A percentile compares a stretch with the other conserved stretches of the same genome.
phyloP scores from a whole-genome alignment of 352 stramenopile species.

The Phytophthora nicotianae region DNA sequence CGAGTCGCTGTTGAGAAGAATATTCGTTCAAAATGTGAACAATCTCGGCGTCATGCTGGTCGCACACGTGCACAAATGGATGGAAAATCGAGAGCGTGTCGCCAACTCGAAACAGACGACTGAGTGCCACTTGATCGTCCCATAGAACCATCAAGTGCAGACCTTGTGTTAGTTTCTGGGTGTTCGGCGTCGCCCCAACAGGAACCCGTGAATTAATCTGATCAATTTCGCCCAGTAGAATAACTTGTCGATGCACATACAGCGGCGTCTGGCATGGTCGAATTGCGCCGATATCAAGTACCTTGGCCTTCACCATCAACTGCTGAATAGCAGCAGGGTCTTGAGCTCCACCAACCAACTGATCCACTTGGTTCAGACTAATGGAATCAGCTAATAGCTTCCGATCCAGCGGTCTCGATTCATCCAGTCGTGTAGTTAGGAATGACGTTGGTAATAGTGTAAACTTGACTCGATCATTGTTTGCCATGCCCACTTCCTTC shows the following conservation, averaged over 20 bases:
- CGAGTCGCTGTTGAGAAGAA: slow-evolving; percentile 49
- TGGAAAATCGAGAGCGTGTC: slow-evolving; percentile 66
- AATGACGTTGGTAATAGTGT: slow-evolving; percentile 49
- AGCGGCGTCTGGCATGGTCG: slow-evolving; percentile 59
- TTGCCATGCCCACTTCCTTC: slow-evolving; percentile 30
- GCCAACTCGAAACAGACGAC: slow-evolving; percentile 59
- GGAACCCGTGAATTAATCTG: slow-evolving; percentile 1
- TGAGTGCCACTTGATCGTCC: slow-evolving; percentile 74
- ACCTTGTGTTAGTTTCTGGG: slow-evolving; percentile 25
- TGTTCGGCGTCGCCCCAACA: slow-evolving; percentile 9
- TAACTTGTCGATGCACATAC: slow-evolving; percentile 66
- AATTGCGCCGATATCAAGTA: slow-evolving; percentile 75
- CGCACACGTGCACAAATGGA: slow-evolving; percentile 64
- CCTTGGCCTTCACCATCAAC: slow-evolving; percentile 44
- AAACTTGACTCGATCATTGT: slow-evolving; percentile 17
- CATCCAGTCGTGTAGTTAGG: slow-evolving; percentile 41
- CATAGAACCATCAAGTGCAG: slow-evolving; percentile 68
- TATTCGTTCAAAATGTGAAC: slow-evolving; percentile 63
- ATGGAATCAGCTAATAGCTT: slow-evolving; percentile 32
- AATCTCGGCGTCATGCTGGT: slow-evolving; percentile 51
- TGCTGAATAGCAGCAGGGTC: slow-evolving; percentile 39
- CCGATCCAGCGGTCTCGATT: slow-evolving; percentile 26
- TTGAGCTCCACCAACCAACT: slow-evolving; percentile 23
- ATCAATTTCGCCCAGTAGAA: slow-evolving; percentile 53
- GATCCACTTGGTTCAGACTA: slow-evolving; percentile 32